Conservation (phyloP, 345 rosid species). For the Hevea brasiliensis region DNA sequence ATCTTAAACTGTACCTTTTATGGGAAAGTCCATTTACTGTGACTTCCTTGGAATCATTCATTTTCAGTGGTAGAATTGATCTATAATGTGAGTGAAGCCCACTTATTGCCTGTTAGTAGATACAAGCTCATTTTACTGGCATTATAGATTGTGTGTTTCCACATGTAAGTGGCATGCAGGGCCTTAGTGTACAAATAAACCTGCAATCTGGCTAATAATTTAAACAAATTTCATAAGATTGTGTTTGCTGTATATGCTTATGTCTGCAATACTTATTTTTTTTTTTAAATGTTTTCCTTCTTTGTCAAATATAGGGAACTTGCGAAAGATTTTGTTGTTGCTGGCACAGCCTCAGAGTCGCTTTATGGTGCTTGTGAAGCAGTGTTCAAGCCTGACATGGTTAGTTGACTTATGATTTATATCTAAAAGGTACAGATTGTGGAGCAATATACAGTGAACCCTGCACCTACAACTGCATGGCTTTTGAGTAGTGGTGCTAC, state of each 20-base stretch:
- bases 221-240: neutral
- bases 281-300: slow-evolving; percentile 4
- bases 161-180: neutral
- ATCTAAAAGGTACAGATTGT: neutral
- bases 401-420: slow-evolving; percentile 28
- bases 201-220: neutral
- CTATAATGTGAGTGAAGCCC: neutral
- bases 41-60: neutral
- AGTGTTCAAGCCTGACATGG: slow-evolving; percentile 92
- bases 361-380: slow-evolving; percentile 97
- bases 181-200: neutral
- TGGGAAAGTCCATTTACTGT: no score
- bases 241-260: neutral
- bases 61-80: neutral
- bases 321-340: slow-evolving; percentile 94
- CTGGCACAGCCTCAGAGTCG: slow-evolving; percentile 93
- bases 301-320: slow-evolving; percentile 59
- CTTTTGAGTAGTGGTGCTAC: no score
- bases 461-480: no score
- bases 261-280: slow-evolving; percentile 3
- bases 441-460: no score
- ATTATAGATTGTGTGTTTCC: neutral
- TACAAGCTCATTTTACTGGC: neutral
- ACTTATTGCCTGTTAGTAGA: neutral
- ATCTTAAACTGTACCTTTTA: neutral